Evolutionary conservation across 768 basidiomycete genomes (phyloP).

Genomic region (Mycena capillaripes): DNA sequence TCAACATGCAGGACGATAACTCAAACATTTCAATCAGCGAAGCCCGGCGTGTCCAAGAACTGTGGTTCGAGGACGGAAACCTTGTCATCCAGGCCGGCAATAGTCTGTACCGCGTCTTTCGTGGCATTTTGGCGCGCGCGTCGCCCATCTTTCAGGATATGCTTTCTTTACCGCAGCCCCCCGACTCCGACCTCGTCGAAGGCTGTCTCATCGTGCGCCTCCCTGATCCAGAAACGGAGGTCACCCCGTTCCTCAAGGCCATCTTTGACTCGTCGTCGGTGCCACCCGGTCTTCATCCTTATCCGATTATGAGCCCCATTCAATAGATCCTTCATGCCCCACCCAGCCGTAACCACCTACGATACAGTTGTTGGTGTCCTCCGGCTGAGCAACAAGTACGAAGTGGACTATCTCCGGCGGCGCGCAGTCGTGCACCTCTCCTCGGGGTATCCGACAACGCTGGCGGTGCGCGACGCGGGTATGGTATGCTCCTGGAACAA

Average conservation of each 20-base stretch:
- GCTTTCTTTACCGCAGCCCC: neutral
- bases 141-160: constrained; percentile 4
- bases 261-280: neutral
- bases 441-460: neutral
- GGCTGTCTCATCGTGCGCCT: constrained; percentile 2
- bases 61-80: constrained; percentile 1
- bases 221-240: neutral
- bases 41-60: neutral
- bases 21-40: no score
- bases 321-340: constrained; percentile 4
- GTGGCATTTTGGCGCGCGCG: neutral
- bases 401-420: neutral
- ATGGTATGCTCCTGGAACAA: no score
- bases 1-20: no score
- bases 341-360: neutral
- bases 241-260: neutral
- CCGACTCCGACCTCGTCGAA: constrained; percentile 1
- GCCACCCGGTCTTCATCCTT: neutral
- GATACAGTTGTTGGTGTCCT: neutral
- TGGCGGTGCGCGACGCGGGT: neutral
- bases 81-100: neutral
- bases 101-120: neutral
- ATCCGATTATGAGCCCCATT: neutral
- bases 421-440: neutral
- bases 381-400: neutral